Evolutionary conservation across 1,139 yeast species (phyloP).

Genomic region (Yueomyces sp.): DNA sequence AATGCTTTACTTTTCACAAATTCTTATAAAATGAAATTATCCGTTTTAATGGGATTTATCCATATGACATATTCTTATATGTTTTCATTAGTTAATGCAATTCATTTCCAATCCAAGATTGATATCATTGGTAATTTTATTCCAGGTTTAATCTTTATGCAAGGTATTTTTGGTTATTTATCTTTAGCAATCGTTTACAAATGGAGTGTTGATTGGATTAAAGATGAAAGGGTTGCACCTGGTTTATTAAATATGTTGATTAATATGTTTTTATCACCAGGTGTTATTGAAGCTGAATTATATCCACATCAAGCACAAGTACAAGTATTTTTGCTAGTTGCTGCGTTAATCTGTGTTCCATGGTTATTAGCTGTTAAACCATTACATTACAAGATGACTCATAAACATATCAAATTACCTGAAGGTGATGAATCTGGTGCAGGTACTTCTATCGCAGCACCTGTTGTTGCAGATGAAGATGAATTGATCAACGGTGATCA

Average conservation of each 20-base stretch:
- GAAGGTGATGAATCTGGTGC: conserved; percentile 4
- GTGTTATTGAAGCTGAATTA: conserved; percentile 67
- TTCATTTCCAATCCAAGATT: conserved; percentile 59
- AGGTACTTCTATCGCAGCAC: conserved; percentile 13
- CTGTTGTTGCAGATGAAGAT: conserved; percentile 16
- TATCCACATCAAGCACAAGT: conserved; percentile 76
- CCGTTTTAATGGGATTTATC: conserved; percentile 65
- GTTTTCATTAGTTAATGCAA: conserved; percentile 74
- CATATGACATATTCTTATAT: conserved; percentile 80
- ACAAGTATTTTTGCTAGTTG: conserved; percentile 57
- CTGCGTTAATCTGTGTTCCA: conserved; percentile 87
- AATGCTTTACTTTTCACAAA: conserved; percentile 61
- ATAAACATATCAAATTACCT: conserved; percentile 13
- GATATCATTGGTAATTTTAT: conserved; percentile 88
- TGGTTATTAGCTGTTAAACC: conserved; percentile 89
- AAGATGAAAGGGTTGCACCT: conserved; percentile 67
- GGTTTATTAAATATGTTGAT: conserved; percentile 89
- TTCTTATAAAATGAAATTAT: conserved; percentile 72
- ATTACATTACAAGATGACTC: conserved; percentile 43
- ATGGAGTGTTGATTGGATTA: conserved; percentile 91
- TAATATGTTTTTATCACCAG: conserved; percentile 92
- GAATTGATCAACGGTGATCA: conserved; percentile 15
- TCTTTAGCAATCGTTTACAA: conserved; percentile 77
- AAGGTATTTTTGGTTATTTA: conserved; percentile 86
- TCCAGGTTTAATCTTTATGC: conserved; percentile 92